phyloP scores from a whole-genome alignment of 257 asterid genomes.

The Gentiana dahurica region DNA sequence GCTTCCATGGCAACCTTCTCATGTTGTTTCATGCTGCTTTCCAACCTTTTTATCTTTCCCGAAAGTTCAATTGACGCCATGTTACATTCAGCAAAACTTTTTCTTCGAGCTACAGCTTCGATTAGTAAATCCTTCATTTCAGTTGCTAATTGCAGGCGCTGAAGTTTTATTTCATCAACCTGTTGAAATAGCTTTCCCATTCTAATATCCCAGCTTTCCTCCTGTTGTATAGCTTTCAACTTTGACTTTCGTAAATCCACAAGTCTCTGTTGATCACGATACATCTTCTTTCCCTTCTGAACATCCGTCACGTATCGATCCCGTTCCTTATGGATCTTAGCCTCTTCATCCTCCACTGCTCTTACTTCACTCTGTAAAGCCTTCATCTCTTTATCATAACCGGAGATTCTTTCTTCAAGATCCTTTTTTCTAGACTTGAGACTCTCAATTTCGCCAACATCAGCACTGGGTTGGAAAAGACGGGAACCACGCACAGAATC shows the following conservation, averaged over 20 bases:
- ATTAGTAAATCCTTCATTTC: conserved; percentile 55
- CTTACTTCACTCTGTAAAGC: conserved; percentile 44
- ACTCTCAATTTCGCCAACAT: conserved; percentile 57
- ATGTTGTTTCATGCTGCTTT: conserved; percentile 52
- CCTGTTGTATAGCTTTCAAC: conserved; percentile 49
- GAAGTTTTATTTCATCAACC: conserved; percentile 50
- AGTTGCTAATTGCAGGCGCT: conserved; percentile 39
- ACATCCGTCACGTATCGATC: conserved; percentile 38
- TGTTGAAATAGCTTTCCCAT: conserved; percentile 34
- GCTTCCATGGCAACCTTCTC: conserved; percentile 65
- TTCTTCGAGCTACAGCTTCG: conserved; percentile 61
- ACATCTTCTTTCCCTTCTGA: conserved; percentile 36
- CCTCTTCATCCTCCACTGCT: conserved; percentile 61
- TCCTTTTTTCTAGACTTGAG: conserved; percentile 28
- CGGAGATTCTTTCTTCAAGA: conserved; percentile 31
- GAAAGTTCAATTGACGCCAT: conserved; percentile 60
- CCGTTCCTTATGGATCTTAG: conserved; percentile 52
- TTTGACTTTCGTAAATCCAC: conserved; percentile 37
- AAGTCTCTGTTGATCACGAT: conserved; percentile 39
- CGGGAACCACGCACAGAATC: conserved; percentile 53
- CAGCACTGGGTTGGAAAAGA: conserved; percentile 65
- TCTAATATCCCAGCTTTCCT: conserved; percentile 48
- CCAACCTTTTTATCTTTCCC: conserved; percentile 83
- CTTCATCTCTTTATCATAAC: conserved; percentile 28
- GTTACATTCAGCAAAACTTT: conserved; percentile 55